phyloP scores from a whole-genome alignment of 2,329 filamentous ascomycete genomes.

The Hypoxylon sp. region DNA sequence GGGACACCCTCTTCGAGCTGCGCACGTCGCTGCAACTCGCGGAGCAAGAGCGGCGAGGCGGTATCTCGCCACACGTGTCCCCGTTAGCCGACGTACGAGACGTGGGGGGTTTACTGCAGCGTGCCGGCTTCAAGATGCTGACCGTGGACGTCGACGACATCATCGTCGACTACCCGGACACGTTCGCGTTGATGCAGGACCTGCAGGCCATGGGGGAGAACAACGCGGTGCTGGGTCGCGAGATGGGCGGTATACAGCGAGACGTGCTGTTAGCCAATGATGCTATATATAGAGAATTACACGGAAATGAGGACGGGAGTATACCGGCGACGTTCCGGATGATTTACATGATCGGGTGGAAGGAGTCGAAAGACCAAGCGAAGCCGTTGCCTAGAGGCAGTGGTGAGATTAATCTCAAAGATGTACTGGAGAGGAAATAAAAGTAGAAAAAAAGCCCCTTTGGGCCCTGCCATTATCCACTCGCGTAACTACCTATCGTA shows the following conservation, averaged over 20 bases:
- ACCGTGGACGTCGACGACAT: constrained; percentile 99
- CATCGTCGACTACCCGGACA: constrained; percentile 91
- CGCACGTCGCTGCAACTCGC: constrained; percentile 93
- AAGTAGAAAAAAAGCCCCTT: not conserved
- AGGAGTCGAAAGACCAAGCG: constrained; percentile 81
- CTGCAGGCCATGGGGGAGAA: constrained; percentile 96
- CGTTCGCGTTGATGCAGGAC: constrained; percentile 91
- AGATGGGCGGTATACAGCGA: constrained; percentile 80
- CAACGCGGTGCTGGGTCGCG: constrained; percentile 88
- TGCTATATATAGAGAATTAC: constrained; percentile 87
- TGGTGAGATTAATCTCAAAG: constrained; percentile 88
- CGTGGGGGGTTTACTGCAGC: constrained; percentile 86
- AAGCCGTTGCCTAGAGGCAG: constrained; percentile 86
- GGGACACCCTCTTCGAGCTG: constrained; percentile 92
- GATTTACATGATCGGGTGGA: constrained; percentile 99
- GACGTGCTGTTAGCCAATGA: constrained; percentile 91
- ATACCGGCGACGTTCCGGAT: constrained; percentile 93
- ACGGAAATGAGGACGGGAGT: constrained; percentile 82
- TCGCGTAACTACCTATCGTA: too few species aligned
- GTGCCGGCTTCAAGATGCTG: constrained; percentile 92
- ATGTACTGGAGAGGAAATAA: constrained; percentile 71
- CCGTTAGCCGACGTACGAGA: constrained; percentile 93
- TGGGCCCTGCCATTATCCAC: too few species aligned
- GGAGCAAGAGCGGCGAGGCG: constrained; percentile 90
- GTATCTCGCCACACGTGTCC: constrained; percentile 89